Evolutionary conservation across 306 rosid genomes (phyloP).

Genomic region (Gleditsia sinensis): DNA sequence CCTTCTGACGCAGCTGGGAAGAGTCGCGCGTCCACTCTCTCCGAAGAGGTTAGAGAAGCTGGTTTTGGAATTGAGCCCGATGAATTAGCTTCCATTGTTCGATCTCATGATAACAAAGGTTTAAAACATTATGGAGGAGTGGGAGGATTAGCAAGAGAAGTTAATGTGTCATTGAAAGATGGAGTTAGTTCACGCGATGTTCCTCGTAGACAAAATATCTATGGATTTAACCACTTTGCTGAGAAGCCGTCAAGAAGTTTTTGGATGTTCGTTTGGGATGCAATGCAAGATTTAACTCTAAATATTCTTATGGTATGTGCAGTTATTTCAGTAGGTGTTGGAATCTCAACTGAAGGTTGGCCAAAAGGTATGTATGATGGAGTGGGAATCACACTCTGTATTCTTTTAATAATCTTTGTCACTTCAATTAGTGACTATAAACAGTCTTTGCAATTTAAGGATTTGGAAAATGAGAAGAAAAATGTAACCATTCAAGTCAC

Average conservation of each 20-base stretch:
- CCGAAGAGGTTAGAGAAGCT: conserved; percentile 57
- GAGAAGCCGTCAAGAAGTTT: conserved; percentile 81
- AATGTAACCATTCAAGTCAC: conserved; percentile 77
- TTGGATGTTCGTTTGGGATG: conserved; percentile 92
- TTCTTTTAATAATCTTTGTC: conserved; percentile 71
- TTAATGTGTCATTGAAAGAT: conserved; percentile 50
- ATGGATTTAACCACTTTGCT: conserved; percentile 50
- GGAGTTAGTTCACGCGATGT: conserved; percentile 56
- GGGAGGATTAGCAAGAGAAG: conserved; percentile 58
- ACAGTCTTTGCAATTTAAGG: conserved; percentile 85
- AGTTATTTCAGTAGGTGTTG: conserved; percentile 66
- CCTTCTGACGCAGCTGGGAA: conserved; percentile 55
- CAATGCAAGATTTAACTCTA: conserved; percentile 84
- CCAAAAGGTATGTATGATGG: conserved; percentile 92
- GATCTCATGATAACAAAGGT: conserved; percentile 58
- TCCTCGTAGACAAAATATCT: conserved; percentile 53
- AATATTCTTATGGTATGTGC: conserved; percentile 72
- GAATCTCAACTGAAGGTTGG: conserved; percentile 81
- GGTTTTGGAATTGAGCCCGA: conserved; percentile 72
- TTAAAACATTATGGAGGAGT: conserved; percentile 57
- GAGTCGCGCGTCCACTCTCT: conserved; percentile 39
- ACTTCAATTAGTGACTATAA: conserved; percentile 82
- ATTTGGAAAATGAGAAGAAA: conserved; percentile 83
- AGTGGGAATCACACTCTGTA: conserved; percentile 76
- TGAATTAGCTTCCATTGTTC: conserved; percentile 60